Evolutionary conservation across 1,284 basidiomycete genomes (phyloP), one percentile per base, ranked within the genome.

Genomic region (Pseudozyma pruni): DNA sequence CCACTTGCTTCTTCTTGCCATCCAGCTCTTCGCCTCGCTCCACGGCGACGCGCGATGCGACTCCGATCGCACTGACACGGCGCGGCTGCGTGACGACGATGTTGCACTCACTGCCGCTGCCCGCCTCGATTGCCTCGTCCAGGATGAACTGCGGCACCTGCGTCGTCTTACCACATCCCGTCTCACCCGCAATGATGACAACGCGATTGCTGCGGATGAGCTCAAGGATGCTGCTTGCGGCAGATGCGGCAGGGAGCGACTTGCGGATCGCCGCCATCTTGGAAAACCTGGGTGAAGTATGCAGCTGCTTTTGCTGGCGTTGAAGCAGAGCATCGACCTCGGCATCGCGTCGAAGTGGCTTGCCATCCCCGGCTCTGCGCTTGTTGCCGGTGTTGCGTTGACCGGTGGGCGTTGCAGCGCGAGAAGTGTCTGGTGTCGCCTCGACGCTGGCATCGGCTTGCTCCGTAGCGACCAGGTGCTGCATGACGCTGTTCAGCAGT

Each of bases 31-130:
- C 90, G 19, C 90, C 84, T 3, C 93, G 87, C 81, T 97, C 94
- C 35, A 89, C 85, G 7, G 92, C 91, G 14, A 97, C 94, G 53
- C 94, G 89, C 16, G 90, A 86, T 3, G 94, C 91, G 5, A 97
- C 91, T 4, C 92, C 92, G 62, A 95, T 89, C 0, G 94, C 94
- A 22, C 92, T 91, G 13, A 97, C 88, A 76, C 93, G 87, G 20
- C 94, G 88, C 14, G 94, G 94, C 79, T 97, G 94, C 2, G 94
- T 96, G 13, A 95, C 86, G 40, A 97, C 85, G 49, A 97, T 93
- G 20, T 88, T 91, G 35, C 89, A 89, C 31, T 86, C 85, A 13
- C 89, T 88, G 10, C 92, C 93, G 29, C 84, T 83, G 6, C 86
- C 85, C 0, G 86, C 83, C 8, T 84, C 73, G 58, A 96, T 94